Conservation (phyloP, 1,139 yeast species). For the Kurtzmaniella quercitrusa region DNA sequence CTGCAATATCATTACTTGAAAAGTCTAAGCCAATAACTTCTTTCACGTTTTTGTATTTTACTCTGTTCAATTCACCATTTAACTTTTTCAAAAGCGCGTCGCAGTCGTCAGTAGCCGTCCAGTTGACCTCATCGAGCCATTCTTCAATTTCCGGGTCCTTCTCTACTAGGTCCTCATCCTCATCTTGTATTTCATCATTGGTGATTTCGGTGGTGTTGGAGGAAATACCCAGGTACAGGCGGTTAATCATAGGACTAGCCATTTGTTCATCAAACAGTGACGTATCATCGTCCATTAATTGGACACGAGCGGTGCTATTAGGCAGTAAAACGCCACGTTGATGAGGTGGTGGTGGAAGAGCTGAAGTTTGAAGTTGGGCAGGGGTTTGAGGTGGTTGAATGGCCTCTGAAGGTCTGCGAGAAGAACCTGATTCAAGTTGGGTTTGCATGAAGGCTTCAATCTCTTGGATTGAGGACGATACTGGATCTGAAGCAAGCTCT, state of each 20-base stretch:
- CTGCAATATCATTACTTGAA: slow-evolving; percentile 30
- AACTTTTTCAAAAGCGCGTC: slow-evolving; percentile 54
- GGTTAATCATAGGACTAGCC: background rate
- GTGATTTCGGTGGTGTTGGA: background rate
- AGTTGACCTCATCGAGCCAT: slow-evolving; percentile 67
- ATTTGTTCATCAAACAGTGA: background rate
- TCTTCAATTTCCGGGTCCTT: slow-evolving; percentile 56
- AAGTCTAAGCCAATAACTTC: slow-evolving; percentile 39
- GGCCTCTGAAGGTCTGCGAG: background rate
- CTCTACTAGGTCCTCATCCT: slow-evolving; percentile 17
- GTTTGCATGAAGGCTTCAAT: slow-evolving; percentile 40
- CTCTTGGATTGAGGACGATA: slow-evolving; percentile 39
- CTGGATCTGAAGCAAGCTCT: slow-evolving; percentile 13
- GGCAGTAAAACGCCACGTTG: background rate
- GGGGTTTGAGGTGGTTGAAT: background rate
- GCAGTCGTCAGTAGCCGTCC: slow-evolving; percentile 67
- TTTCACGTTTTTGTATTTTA: slow-evolving; percentile 36
- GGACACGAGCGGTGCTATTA: background rate
- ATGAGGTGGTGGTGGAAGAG: background rate
- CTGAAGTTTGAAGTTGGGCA: background rate
- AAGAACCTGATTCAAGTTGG: slow-evolving; percentile 17
- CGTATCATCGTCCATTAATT: background rate
- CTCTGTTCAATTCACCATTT: slow-evolving; percentile 40
- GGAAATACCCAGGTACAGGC: background rate
- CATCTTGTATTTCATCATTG: slow-evolving; percentile 2